A percentile compares a stretch with the other conserved stretches of the same genome.
phyloP scores from a whole-genome alignment of 371 early-diverging fungal species.

The Lichtheimia corymbifera region DNA sequence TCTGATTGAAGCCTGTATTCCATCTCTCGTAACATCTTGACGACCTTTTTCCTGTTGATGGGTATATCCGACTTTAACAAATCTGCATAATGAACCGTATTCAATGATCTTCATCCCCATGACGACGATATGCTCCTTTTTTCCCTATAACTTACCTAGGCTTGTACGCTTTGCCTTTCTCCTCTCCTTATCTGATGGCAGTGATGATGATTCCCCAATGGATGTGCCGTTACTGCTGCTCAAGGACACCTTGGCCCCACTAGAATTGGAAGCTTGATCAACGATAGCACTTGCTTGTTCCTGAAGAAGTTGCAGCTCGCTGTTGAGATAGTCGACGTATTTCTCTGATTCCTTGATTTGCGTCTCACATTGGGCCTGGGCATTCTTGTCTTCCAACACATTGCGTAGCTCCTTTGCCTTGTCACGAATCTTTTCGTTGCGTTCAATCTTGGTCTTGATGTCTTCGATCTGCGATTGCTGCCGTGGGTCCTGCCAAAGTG shows the following conservation, averaged over 20 bases:
- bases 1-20: constrained; percentile 72
- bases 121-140: background rate
- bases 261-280: background rate
- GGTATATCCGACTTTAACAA: constrained; percentile 75
- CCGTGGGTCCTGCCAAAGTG: background rate
- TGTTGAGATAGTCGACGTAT: constrained; percentile 76
- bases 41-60: constrained; percentile 83
- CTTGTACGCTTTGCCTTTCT: background rate
- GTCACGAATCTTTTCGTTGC: constrained; percentile 64
- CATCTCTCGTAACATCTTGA: constrained; percentile 79
- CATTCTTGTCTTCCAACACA: constrained; percentile 44
- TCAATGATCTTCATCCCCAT: background rate
- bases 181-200: background rate
- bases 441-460: constrained; percentile 56
- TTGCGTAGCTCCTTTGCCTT: constrained; percentile 69
- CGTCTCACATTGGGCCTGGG: constrained; percentile 73
- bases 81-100: constrained; percentile 32
- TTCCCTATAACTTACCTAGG: background rate
- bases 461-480: constrained; percentile 37
- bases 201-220: background rate
- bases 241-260: background rate
- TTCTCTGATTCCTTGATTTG: constrained; percentile 76
- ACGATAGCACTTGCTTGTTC: constrained; percentile 13
- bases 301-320: constrained; percentile 55
- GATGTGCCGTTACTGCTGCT: background rate